Conservation (phyloP, 1,284 basidiomycete species). For the Sporisorium exsertum region DNA sequence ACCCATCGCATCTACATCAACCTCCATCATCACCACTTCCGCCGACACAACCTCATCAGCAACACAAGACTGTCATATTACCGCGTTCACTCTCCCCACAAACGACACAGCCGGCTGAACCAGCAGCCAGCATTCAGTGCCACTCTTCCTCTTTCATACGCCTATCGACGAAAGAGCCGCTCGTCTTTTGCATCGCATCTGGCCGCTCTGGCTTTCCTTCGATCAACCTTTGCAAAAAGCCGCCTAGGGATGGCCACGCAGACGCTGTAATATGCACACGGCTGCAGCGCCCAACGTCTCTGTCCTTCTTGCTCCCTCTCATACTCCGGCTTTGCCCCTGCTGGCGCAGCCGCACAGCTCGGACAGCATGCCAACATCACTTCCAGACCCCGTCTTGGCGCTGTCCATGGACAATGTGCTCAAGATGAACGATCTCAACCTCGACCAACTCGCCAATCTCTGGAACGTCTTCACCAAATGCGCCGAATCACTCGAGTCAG, state of each 20-base stretch:
- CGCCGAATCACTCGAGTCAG: conserved; percentile 81
- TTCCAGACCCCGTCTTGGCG: conserved; percentile 59
- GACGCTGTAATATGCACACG: conserved; percentile 39
- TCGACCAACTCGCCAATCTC: conserved; percentile 60
- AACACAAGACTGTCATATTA: background rate
- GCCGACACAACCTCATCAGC: background rate
- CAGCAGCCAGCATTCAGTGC: conserved; percentile 3
- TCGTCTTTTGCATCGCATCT: background rate
- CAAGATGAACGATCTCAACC: conserved; percentile 53
- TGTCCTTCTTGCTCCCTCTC: conserved; percentile 1
- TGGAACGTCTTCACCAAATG: conserved; percentile 81
- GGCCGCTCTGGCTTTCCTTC: background rate
- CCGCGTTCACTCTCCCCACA: background rate
- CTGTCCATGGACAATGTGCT: conserved; percentile 58
- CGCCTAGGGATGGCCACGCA: conserved; percentile 31
- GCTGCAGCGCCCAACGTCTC: conserved; percentile 16
- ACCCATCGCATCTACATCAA: background rate
- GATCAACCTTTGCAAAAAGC: background rate
- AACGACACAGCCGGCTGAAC: background rate
- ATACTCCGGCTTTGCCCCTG: background rate
- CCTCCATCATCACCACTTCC: background rate
- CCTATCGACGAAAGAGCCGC: background rate
- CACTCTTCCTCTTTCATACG: background rate
- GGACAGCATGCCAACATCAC: conserved; percentile 41
- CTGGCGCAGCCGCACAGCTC: conserved; percentile 12